A percentile compares a stretch with the other conserved stretches of the same genome.
Conservation (phyloP, 225 moss, liverwort and hornwort genomes). For the Asterella californica region DNA sequence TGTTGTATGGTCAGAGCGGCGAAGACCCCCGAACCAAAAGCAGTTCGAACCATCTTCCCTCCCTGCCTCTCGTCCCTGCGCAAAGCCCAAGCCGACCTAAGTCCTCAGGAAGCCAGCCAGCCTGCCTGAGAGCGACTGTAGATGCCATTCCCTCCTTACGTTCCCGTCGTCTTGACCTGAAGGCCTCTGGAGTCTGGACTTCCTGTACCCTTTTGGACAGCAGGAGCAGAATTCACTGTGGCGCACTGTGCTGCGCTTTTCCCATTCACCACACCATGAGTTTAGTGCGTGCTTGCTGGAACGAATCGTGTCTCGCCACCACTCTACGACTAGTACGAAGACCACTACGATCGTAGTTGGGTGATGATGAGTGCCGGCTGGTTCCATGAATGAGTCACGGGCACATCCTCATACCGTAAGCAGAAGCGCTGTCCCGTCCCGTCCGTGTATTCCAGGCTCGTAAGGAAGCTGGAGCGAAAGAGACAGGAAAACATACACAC, state of each 20-base stretch:
- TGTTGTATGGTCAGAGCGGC: neutral
- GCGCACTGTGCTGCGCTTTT: constrained; percentile 2
- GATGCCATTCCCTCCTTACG: neutral
- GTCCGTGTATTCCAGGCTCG: neutral
- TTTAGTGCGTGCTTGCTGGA: constrained; percentile 10
- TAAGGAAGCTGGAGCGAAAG: constrained; percentile 2
- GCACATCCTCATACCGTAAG: neutral
- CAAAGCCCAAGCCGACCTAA: neutral
- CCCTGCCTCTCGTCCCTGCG: neutral
- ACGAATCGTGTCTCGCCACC: constrained; percentile 6
- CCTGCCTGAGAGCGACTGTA: neutral
- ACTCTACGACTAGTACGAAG: neutral
- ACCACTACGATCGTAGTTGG: neutral
- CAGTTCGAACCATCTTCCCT: neutral
- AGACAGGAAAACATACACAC: constrained; percentile 4
- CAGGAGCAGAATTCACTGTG: constrained; percentile 1
- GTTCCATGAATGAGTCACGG: neutral
- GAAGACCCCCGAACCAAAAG: neutral
- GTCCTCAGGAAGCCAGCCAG: neutral
- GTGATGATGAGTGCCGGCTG: neutral
- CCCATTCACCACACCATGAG: constrained; percentile 7
- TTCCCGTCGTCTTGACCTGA: neutral
- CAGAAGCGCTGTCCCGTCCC: neutral
- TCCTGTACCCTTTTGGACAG: neutral
- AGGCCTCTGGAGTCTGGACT: too few relatives aligned